Base-by-base conservation (phyloP, 352 stramenopile species). In the Phytophthora lateralis region DNA sequence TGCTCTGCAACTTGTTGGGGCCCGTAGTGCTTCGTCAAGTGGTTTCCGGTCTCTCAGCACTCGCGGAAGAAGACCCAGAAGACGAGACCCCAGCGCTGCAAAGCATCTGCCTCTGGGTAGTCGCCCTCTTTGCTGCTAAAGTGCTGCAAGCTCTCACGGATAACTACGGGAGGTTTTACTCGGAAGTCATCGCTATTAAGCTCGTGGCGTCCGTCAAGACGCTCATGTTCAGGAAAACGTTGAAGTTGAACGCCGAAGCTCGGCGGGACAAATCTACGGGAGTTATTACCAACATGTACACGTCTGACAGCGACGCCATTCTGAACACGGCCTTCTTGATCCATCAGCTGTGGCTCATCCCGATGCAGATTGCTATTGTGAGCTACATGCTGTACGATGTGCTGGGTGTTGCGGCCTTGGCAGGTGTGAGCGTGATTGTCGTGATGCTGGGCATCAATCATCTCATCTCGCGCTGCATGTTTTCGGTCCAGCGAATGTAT, bases 301-400 rank as follows among this genome's bases (percentile, higher is more conserved):
- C 78, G 9, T 54, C 69, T 4, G 80, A 91, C 56, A 76, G 73
- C 27, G 66, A 83, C 17, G 55, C 75, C 9, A 74, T 91, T 32
- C 43, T 85, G 18, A 35, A 41, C 6, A 63, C 61, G 7, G 77
- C 70, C 11, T 82, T 73, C 43, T 50, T 76, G 27, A 26, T 87
- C 2, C 90, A 97, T 46, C 68, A 89, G 49, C 6, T 78, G 30
- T 91, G 82, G 82, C 62, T 89, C 14, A 74, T 91, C 27, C 80
- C 76, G 35, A 20, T 83, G 49, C 75, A 88, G 42, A 71, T 88
- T 42, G 56, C 29, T 11, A 77, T 73, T 48, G 73, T 75, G 8
- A 73, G 66, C 47, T 73, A 68, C 55, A 71, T 88, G 66, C 26
- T 88, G 9, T 80, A 78, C n/a, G 54, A 71, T 8, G 54, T 88